Percentiles rank a stretch among this genome's conserved stretches.
Evolutionary conservation across 148 eudicot genomes (phyloP).

Genomic region (Silene latifolia): DNA sequence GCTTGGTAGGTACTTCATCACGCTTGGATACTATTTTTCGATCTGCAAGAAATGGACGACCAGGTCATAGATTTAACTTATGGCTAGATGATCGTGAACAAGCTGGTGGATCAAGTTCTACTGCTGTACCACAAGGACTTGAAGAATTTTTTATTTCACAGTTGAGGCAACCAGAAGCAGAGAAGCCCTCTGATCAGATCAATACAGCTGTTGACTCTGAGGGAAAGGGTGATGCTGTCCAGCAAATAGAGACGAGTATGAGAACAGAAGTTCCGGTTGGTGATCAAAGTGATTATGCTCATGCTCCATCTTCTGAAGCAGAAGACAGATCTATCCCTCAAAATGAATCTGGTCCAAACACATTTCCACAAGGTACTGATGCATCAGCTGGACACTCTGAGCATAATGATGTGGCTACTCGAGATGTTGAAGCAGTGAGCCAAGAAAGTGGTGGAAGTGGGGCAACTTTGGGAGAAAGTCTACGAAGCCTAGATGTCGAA

Average conservation of each 20-base stretch:
- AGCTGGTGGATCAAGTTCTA: slow-evolving; percentile 59
- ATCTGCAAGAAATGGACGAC: slow-evolving; percentile 80
- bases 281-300: slow-evolving; percentile 30
- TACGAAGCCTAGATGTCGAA: slow-evolving; percentile 95
- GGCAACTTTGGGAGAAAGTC: slow-evolving; percentile 95
- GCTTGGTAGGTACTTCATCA: slow-evolving; percentile 54
- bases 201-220: slow-evolving; percentile 38
- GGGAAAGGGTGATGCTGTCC: slow-evolving; percentile 40
- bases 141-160: slow-evolving; percentile 89
- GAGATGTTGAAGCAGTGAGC: slow-evolving; percentile 96
- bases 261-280: slow-evolving; percentile 42
- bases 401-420: slow-evolving; percentile 48
- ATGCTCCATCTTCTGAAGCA: slow-evolving; percentile 44
- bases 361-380: slow-evolving; percentile 46
- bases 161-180: slow-evolving; percentile 56
- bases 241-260: slow-evolving; percentile 42
- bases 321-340: slow-evolving; percentile 40
- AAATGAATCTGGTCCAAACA: slow-evolving; percentile 31
- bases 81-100: slow-evolving; percentile 80
- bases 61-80: slow-evolving; percentile 75
- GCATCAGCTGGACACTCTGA: slow-evolving; percentile 41
- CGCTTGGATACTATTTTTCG: slow-evolving; percentile 77
- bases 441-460: slow-evolving; percentile 99
- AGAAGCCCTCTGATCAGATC: slow-evolving; percentile 60
- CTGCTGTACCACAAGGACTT: slow-evolving; percentile 78